Evolutionary conservation across 805 yeast genomes (phyloP), one percentile per base, ranked within the genome.

Genomic region (Candida insectalens): DNA sequence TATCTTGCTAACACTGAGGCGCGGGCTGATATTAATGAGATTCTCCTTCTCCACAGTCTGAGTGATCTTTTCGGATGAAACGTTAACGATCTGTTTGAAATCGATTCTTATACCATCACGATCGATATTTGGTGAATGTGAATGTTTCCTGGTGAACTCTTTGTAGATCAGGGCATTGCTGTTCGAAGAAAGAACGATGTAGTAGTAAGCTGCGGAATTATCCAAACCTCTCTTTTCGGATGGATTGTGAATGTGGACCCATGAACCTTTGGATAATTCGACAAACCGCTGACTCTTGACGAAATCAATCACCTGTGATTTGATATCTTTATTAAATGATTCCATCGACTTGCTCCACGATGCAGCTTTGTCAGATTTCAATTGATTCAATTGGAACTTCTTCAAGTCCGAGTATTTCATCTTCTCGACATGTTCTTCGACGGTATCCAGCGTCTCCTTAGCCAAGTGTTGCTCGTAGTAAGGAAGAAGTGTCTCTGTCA

Each of bases 241-340:
- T 18, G 81, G 85, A 34, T 67, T 60, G 25, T 76, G 79, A 2
- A 77, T 67, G 49, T 65, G 79, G 10, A 81, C 88, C 94, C 94
- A 84, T 2, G 82, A 69, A 2, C 95, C 95, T 46, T 70, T 75
- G 19, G 84, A 74, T 32, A 84, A 57, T 48, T 75, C 77, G 37
- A 81, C 55, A 30, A 79, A 74, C 45, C 89, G 66, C 57, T 82
- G 92, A 50, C 81, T 87, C 37, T 71, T 70, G 12, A 83, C 85
- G 50, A 81, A 82, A 25, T 75, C 78, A 37, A 67, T 59, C 0
- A 79, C 82, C 49, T 84, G 85, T 10, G 56, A 50, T 8, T 65
- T 51, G 36, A 81, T 60, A 20, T 65, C 53, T 3, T 54, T 52
- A 46, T 73, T 69, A 47, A 83, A 78, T 19, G 59, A 63, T 2